Evolutionary conservation across 2,329 filamentous ascomycete species (phyloP).

Genomic region (Botrytis byssoidea): DNA sequence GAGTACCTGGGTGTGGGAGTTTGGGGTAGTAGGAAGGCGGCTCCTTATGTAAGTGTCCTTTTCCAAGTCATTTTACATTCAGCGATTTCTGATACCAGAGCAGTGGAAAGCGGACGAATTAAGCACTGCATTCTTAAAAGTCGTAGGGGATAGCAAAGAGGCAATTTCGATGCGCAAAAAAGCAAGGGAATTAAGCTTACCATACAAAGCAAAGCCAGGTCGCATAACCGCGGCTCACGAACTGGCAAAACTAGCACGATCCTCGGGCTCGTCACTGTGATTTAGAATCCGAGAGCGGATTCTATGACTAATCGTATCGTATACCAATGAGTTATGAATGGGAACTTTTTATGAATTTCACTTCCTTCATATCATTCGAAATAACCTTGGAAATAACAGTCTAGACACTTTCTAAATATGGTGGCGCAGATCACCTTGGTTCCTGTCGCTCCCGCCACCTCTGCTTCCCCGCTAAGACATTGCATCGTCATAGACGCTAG

Average conservation of each 20-base stretch:
- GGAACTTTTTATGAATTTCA: not conserved
- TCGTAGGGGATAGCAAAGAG: not conserved
- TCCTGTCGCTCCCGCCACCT: slow-evolving; percentile 4
- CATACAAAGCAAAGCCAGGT: not conserved
- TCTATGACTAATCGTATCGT: not conserved
- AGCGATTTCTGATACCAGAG: not conserved
- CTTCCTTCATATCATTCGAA: not conserved
- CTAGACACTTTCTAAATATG: not conserved
- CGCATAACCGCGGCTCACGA: slow-evolving; percentile 1
- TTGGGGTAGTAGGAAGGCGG: slow-evolving; percentile 24
- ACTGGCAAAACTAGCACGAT: not conserved
- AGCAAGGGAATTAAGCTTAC: not conserved
- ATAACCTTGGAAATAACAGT: not conserved
- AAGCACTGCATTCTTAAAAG: not conserved
- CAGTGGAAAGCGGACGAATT: slow-evolving; percentile 1
- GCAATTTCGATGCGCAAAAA: not conserved
- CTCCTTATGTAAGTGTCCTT: not conserved
- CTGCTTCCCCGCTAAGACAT: slow-evolving; percentile 6
- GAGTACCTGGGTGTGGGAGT: slow-evolving; percentile 45
- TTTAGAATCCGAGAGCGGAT: not conserved
- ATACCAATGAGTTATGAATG: not conserved
- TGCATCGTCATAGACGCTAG: not conserved
- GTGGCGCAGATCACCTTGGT: slow-evolving; percentile 1
- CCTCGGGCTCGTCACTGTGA: not conserved
- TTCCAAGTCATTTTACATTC: not conserved